A percentile compares a stretch with the other conserved stretches of the same genome.
These are phyloP conservation scores for Nannochloris sp. DNA, from an alignment of 139 green algal species.

Conservation along the genomic window DNA sequence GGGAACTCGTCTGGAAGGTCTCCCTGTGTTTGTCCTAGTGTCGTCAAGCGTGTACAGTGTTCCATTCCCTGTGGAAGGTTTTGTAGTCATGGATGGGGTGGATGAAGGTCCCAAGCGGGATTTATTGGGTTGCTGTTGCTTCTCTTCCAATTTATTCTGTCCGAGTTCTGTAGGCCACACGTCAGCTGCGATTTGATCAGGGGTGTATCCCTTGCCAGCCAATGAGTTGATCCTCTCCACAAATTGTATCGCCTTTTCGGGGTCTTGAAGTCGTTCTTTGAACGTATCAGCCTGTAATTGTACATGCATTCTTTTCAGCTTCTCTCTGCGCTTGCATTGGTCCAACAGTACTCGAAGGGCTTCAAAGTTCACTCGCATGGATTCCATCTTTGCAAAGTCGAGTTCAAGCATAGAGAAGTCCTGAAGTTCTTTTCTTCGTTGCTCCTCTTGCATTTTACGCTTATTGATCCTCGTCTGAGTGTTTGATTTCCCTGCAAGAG, in stretches of 20 bases:
- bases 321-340: slow-evolving; percentile 32
- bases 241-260: background rate
- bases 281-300: background rate
- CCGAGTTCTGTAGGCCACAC: background rate
- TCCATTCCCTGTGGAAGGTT: background rate
- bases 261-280: slow-evolving; percentile 9
- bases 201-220: background rate
- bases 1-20: background rate
- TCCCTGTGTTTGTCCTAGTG: background rate
- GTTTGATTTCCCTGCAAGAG: background rate
- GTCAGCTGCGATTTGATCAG: background rate
- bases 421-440: background rate
- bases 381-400: slow-evolving; percentile 15
- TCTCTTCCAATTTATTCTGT: too few species aligned
- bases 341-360: slow-evolving; percentile 39
- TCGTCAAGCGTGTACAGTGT: background rate
- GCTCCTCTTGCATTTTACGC: background rate
- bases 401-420: slow-evolving; percentile 22
- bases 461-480: background rate
- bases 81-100: background rate
- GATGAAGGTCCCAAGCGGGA: too few species aligned
- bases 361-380: slow-evolving; percentile 40
- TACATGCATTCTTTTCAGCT: slow-evolving; percentile 27
- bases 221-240: background rate
- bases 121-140: too few species aligned